Evolutionary conservation across 2,329 filamentous ascomycete genomes (phyloP).

Genomic region (Tolypocladium ovalisporum): DNA sequence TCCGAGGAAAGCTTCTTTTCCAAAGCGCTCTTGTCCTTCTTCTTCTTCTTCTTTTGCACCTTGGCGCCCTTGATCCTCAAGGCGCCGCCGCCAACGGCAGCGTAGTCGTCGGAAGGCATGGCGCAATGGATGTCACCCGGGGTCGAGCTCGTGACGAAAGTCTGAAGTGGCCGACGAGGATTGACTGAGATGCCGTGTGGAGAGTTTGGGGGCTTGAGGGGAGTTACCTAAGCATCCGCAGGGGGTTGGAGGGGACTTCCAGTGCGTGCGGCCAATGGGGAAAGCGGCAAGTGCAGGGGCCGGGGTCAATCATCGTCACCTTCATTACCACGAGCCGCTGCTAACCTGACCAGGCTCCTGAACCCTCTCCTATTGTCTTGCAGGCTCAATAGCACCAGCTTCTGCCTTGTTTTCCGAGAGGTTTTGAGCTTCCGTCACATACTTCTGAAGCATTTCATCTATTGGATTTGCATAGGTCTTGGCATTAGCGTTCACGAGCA

Average conservation of each 20-base stretch:
- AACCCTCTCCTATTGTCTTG: background rate
- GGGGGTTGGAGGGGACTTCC: background rate
- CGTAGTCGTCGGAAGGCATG: slow-evolving; percentile 71
- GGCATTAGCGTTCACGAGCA: background rate
- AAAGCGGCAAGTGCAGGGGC: background rate
- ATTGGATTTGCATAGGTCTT: background rate
- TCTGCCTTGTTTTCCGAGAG: background rate
- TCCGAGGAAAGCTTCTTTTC: slow-evolving; percentile 33
- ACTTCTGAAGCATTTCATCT: background rate
- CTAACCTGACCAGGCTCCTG: background rate
- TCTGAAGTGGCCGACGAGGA: background rate
- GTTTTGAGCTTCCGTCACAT: background rate
- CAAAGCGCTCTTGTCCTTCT: slow-evolving; percentile 33
- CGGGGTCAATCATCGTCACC: background rate
- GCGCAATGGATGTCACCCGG: background rate
- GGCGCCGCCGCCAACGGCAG: slow-evolving; percentile 54
- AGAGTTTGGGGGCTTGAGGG: background rate
- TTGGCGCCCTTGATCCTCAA: slow-evolving; percentile 77
- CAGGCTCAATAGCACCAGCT: background rate
- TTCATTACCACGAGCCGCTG: background rate
- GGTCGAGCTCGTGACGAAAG: background rate
- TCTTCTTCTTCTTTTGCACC: slow-evolving; percentile 56
- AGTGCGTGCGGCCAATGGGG: slow-evolving; percentile 1
- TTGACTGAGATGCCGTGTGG: background rate
- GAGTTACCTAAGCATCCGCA: background rate